Base-by-base conservation (phyloP, 1,139 yeast genomes). In the Kurtzmaniella quercitrusa region DNA sequence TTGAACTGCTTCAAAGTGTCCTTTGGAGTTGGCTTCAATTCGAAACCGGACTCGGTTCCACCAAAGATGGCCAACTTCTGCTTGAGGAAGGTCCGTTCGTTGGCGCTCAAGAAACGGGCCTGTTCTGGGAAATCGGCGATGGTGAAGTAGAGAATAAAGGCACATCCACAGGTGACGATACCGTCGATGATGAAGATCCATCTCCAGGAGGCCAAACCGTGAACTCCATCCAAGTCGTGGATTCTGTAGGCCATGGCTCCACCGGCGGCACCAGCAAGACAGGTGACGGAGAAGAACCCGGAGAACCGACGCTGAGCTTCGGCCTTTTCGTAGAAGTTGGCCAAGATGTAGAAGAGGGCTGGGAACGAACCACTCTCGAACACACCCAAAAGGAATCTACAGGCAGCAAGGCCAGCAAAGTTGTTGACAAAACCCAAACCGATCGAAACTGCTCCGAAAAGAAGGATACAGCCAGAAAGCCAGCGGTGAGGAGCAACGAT, bases 101-200 rank as follows among this genome's bases (percentile, higher is more conserved):
- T 69, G 12, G 59, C 63, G 24, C 59, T 67, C 50, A 81, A 66
- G 60, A 79, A 79, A 50, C 77, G 69, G n/a, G 79, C 67, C 55
- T 79, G 64, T 54, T 70, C 74, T 1, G 77, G 77, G 63, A 71
- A 71, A 53, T 65, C 69, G 24, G 68, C 65, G 44, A 87, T 73
- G 34, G 75, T 62, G 57, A 84, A 82, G 62, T 64, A 85, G 47
- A 85, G 70, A n/a, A 83, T 47, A 33, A 82, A 48, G 1, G 78
- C 77, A 47, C 77, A 71, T 27, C 82, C 83, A 37, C 77, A 75
- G 23, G 95, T 86, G 53, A 83, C 68, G 5, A 81, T 68, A 44
- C 93, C 93, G 58, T 85, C 93, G 50, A 85, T 75, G 50, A 85
- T 75, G 60, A 81, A 85, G 47, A 85, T 70, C 85, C 88, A 85